Evolutionary conservation across 331 rosid species (phyloP).

Genomic region (Arachis monticola): DNA sequence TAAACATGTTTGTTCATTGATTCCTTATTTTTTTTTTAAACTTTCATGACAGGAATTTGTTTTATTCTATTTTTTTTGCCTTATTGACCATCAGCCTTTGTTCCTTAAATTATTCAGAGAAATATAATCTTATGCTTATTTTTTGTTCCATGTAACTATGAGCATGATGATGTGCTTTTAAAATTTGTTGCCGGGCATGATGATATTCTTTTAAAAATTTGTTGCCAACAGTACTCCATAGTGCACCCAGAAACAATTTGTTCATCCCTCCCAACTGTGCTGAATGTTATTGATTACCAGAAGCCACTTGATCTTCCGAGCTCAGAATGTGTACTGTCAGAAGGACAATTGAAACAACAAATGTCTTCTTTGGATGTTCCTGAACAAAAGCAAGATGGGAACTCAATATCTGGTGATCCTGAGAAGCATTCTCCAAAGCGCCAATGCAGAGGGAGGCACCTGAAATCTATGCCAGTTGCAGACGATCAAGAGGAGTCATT

Average conservation of each 20-base stretch:
- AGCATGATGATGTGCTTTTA: not conserved
- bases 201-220: too few relatives aligned
- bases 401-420: not conserved
- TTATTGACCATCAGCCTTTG: not conserved
- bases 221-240: slow-evolving; percentile 12
- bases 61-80: not conserved
- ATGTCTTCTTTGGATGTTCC: slow-evolving; percentile 8
- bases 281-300: not conserved
- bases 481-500: slow-evolving; percentile 13
- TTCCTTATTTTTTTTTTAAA: not conserved
- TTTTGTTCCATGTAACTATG: slow-evolving; percentile 1
- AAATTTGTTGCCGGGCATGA: not conserved
- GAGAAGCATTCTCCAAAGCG: not conserved
- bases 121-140: not conserved
- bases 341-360: slow-evolving; percentile 21
- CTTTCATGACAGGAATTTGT: not conserved
- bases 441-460: slow-evolving; percentile 2
- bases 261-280: slow-evolving; percentile 11
- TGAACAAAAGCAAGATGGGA: slow-evolving; percentile 21
- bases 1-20: not conserved
- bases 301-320: not conserved
- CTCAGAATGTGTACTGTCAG: slow-evolving; percentile 17
- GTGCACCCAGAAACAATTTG: slow-evolving; percentile 10
- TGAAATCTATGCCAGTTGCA: not conserved
- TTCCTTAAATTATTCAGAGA: slow-evolving; percentile 3